phyloP scores from a whole-genome alignment of 768 basidiomycete species.

The Suillus clintonianus region DNA sequence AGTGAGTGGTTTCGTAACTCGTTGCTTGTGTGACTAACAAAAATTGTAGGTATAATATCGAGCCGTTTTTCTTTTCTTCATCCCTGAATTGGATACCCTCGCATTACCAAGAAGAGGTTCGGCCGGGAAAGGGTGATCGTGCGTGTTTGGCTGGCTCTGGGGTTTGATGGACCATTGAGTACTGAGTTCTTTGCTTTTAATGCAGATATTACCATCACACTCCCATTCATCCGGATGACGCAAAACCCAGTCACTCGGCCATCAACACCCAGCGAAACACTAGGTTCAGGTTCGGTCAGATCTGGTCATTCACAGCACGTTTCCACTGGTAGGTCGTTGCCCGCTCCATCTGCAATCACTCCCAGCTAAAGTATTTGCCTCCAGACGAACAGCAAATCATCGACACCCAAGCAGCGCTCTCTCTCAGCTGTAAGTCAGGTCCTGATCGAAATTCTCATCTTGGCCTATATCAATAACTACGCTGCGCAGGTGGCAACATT shows the following conservation, averaged over 20 bases:
- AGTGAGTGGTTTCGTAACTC: conserved; percentile 20
- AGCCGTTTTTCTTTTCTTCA: conserved; percentile 47
- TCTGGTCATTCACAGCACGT: not conserved
- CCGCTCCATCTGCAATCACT: not conserved
- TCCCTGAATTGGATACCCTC: conserved; percentile 45
- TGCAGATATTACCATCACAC: conserved; percentile 45
- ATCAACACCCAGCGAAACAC: conserved; percentile 13
- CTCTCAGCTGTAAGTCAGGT: conserved; percentile 23
- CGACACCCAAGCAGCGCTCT: conserved; percentile 35
- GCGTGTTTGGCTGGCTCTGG: conserved; percentile 20
- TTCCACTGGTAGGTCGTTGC: not conserved
- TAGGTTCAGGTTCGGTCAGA: not conserved
- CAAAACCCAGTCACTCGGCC: conserved; percentile 30
- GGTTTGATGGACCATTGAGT: not conserved
- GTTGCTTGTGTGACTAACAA: conserved; percentile 2
- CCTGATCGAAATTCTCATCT: not conserved
- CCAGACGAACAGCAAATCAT: conserved; percentile 27
- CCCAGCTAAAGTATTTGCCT: conserved; percentile 1
- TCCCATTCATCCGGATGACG: conserved; percentile 43
- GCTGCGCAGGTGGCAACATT: conserved; percentile 17
- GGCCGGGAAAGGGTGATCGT: conserved; percentile 37
- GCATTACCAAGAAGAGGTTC: conserved; percentile 40
- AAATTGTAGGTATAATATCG: conserved; percentile 37
- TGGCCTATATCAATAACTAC: not conserved
- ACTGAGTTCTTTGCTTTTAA: not conserved